Percentiles rank a stretch among this genome's conserved stretches.
These are phyloP conservation scores for Cryptococcus sp. DNA, from an alignment of 1,284 basidiomycete genomes.

Conservation along the genomic window DNA sequence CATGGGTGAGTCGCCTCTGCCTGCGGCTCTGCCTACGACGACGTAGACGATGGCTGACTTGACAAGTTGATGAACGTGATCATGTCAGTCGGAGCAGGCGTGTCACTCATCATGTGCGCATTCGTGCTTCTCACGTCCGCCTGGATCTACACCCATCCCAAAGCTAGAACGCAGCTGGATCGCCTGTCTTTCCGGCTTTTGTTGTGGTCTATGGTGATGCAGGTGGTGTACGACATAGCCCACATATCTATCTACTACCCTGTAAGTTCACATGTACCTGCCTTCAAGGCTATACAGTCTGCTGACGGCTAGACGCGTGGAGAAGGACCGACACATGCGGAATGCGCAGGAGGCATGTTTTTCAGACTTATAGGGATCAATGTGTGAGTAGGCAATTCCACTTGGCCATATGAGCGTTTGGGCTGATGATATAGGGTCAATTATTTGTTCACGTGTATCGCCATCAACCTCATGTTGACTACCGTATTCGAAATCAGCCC, in stretches of 20 bases:
- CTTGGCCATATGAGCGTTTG: not conserved
- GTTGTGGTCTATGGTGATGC: conserved; percentile 17
- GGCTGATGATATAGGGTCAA: conserved; percentile 15
- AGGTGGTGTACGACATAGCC: conserved; percentile 18
- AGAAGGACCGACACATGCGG: not conserved
- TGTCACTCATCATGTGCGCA: not conserved
- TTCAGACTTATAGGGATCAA: conserved; percentile 16
- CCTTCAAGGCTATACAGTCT: not conserved
- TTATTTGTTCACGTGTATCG: conserved; percentile 22
- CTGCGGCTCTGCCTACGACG: too few species aligned
- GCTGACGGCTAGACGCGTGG: conserved; percentile 1
- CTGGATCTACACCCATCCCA: not conserved
- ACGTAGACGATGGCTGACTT: not conserved
- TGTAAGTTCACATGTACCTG: conserved; percentile 9
- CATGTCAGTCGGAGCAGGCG: not conserved
- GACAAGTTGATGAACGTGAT: not conserved
- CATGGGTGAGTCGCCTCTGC: too few species aligned
- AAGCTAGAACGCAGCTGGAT: conserved; percentile 11
- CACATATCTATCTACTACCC: conserved; percentile 12
- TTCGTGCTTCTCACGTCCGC: not conserved
- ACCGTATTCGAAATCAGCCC: conserved; percentile 21
- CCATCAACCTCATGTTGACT: conserved; percentile 21
- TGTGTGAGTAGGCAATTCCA: conserved; percentile 14
- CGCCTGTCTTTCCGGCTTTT: conserved; percentile 20
- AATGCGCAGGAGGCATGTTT: conserved; percentile 16